A percentile compares a stretch with the other conserved stretches of the same genome.
Conservation (phyloP, 768 basidiomycete species). For the Agrocybe chaxingu region DNA sequence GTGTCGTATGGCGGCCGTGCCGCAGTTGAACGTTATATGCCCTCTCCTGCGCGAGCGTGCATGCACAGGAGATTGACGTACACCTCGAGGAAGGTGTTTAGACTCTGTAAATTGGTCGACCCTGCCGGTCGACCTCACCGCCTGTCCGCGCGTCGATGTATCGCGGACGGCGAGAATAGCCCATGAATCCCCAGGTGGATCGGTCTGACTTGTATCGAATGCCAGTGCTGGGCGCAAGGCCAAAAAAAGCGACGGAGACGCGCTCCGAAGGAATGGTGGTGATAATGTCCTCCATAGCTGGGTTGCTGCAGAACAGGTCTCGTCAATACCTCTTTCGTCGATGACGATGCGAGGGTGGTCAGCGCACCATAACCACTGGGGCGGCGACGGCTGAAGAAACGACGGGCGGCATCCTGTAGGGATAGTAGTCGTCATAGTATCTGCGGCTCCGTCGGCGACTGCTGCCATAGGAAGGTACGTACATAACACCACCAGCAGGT, state of each 20-base stretch:
- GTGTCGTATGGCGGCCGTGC: no score
- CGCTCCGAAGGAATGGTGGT: conserved; percentile 35
- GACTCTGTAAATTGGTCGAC: conserved; percentile 50
- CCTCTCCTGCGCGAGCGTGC: not conserved
- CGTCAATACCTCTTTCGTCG: not conserved
- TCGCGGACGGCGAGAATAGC: conserved; percentile 44
- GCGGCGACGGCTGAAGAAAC: conserved; percentile 16
- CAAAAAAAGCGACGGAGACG: conserved; percentile 55
- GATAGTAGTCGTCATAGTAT: conserved; percentile 19
- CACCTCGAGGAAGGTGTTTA: conserved; percentile 17
- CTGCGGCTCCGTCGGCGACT: conserved; percentile 23
- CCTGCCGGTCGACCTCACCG: conserved; percentile 52
- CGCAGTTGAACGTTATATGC: no score
- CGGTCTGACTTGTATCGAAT: conserved; percentile 41
- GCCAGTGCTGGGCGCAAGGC: conserved; percentile 37
- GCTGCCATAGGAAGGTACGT: conserved; percentile 25
- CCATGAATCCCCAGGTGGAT: conserved; percentile 54
- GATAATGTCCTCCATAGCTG: conserved; percentile 20
- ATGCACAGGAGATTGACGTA: conserved; percentile 2
- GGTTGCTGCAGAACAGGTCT: conserved; percentile 23
- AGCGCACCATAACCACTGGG: conserved; percentile 27
- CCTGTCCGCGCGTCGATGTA: conserved; percentile 50
- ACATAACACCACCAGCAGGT: conserved; percentile 27
- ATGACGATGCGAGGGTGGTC: not conserved
- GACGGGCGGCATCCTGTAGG: conserved; percentile 22